Percentiles rank a stretch among this genome's conserved stretches.
Evolutionary conservation across 352 stramenopile species (phyloP).

Genomic region (Pythium periplocum): DNA sequence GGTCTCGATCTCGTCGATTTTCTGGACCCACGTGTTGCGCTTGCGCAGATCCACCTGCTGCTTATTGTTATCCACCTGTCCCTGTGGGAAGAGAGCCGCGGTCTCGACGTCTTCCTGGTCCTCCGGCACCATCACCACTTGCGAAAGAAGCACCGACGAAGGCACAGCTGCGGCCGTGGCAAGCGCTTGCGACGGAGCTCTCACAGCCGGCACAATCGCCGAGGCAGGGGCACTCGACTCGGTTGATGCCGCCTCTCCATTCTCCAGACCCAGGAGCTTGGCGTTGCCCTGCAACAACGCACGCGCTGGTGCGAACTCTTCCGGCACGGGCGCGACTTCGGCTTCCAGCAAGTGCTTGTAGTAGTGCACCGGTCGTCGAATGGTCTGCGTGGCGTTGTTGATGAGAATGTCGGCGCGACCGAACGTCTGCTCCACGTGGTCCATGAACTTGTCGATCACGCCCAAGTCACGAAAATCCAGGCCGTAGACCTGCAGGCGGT

Average conservation of each 20-base stretch:
- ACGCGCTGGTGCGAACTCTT: constrained; percentile 37
- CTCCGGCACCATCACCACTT: constrained; percentile 84
- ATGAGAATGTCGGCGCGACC: constrained; percentile 91
- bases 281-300: constrained; percentile 50
- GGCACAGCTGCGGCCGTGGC: constrained; percentile 17
- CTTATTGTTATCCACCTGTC: constrained; percentile 88
- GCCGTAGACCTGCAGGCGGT: constrained; percentile 89
- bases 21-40: constrained; percentile 90
- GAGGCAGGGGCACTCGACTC: no score
- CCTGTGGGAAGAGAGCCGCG: constrained; percentile 35
- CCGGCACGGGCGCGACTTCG: constrained; percentile 51
- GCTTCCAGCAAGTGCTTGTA: constrained; percentile 86
- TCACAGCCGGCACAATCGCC: constrained; percentile 21
- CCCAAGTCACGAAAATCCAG: constrained; percentile 93
- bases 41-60: constrained; percentile 91
- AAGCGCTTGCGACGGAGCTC: neutral
- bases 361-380: constrained; percentile 89
- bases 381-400: constrained; percentile 97
- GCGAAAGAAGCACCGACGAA: constrained; percentile 86
- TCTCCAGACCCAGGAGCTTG: constrained; percentile 27
- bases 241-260: neutral
- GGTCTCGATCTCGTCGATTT: constrained; percentile 70
- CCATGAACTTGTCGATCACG: constrained; percentile 91
- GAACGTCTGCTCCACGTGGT: constrained; percentile 69
- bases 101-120: constrained; percentile 38